Base-by-base conservation (phyloP, 2,329 filamentous ascomycete genomes). In the Gyromitra esculenta region DNA sequence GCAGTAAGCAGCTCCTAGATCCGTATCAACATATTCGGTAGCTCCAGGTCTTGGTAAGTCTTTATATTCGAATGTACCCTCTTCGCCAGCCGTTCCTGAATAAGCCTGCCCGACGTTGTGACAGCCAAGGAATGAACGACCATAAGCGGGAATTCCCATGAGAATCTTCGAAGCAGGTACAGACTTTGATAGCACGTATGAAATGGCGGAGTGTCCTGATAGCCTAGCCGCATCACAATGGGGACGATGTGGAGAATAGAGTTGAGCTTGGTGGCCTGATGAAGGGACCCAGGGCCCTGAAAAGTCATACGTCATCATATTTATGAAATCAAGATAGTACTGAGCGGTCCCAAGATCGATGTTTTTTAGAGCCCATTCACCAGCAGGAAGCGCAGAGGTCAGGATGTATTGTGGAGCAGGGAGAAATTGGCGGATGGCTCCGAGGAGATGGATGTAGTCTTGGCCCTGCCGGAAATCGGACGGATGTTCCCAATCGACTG, bases 401-500 rank as follows among this genome's bases (percentile, higher is more conserved):
- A 96, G 84, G 8, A 91, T 85, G 82, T 91, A 95, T 56, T 87
- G 86, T 52, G 91, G 89, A 41, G 89, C 86, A 13, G 91, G 90
- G n/a, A 95, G 86, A 72, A 89, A 87, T 73, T 89, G 84, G 74
- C 92, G 90, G 66, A 93, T 84, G 18, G 88, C 86, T 8, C 89
- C 88, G 39, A 95, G 86, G 35, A 96, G 86, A 18, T 88, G 86
- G 57, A 94, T 83, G 81, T 93, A 94, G 82, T 94, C 87, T 77
- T 86, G 85, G 31, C 91, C 92, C 83, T 94, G 88, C 68, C 89
- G 85, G 1, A 86, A 82, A 81, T 91, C 86, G 70, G 87, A 87
- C 1, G 92, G 92, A 80, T 93, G 91, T 82, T 93, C 90, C 92
- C 92, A 96, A 81, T 92, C 90, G 82, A 96, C 92, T 95, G 75